These are phyloP conservation scores for Ophiocordyceps unilateralis DNA, from an alignment of 2,329 filamentous ascomycete genomes.

Conservation along the genomic window DNA sequence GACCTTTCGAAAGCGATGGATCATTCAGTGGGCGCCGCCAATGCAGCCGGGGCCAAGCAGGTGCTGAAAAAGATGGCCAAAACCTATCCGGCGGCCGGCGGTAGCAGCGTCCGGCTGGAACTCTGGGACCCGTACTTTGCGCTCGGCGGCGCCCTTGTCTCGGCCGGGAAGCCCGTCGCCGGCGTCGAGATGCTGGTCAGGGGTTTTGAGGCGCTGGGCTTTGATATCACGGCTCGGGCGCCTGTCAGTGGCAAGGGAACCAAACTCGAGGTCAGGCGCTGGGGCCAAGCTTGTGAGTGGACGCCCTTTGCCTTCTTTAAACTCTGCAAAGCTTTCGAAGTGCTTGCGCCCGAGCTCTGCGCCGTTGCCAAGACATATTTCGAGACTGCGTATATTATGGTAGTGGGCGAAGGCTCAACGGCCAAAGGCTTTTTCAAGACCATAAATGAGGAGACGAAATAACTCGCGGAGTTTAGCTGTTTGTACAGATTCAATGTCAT, in stretches of 20 bases:
- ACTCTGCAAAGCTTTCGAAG: slow-evolving; percentile 5
- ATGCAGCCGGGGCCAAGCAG: too few species aligned
- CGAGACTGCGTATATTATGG: slow-evolving; percentile 8
- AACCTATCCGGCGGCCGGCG: slow-evolving; percentile 6
- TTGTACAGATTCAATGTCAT: too few species aligned
- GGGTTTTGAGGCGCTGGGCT: slow-evolving; percentile 11
- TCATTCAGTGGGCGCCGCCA: too few species aligned
- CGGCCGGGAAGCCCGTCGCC: slow-evolving; percentile 1
- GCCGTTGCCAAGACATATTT: slow-evolving; percentile 6
- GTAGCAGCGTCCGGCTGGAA: slow-evolving; percentile 4
- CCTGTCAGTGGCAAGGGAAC: neutral
- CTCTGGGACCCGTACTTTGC: slow-evolving; percentile 7
- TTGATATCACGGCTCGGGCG: slow-evolving; percentile 4
- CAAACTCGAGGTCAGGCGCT: too few species aligned
- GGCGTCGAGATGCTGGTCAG: slow-evolving; percentile 7
- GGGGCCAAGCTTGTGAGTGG: too few species aligned
- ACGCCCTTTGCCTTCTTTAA: slow-evolving; percentile 4
- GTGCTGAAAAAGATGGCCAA: slow-evolving; percentile 5
- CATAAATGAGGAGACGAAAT: too few species aligned
- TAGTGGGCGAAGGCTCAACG: slow-evolving; percentile 7
- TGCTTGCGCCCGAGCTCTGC: slow-evolving; percentile 8
- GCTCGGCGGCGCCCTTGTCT: slow-evolving; percentile 3
- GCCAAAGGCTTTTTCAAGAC: too few species aligned
- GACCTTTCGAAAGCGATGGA: too few species aligned
- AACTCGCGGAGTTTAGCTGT: too few species aligned